These are phyloP conservation scores for Lathyrus oleraceus DNA, from an alignment of 306 rosid genomes.

Conservation along the genomic window DNA sequence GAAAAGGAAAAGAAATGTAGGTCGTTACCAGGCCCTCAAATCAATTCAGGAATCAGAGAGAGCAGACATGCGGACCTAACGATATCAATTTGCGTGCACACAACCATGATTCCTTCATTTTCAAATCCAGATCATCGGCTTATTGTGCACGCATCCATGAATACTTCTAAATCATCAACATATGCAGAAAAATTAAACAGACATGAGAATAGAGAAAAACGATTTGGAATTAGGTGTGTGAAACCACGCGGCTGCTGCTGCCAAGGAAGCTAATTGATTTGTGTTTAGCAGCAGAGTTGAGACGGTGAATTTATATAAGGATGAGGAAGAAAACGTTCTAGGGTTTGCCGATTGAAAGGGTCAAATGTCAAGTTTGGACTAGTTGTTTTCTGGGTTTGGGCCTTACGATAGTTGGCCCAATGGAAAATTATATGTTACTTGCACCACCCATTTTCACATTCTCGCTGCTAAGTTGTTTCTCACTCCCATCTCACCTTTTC, in stretches of 20 bases:
- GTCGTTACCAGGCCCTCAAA: constrained; percentile 12
- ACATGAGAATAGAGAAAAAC: too few relatives aligned
- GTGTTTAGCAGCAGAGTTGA: too few relatives aligned
- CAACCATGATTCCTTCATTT: background rate
- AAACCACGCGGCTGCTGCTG: too few relatives aligned
- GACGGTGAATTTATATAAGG: too few relatives aligned
- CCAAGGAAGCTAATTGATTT: too few relatives aligned
- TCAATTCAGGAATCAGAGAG: background rate
- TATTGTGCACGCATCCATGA: background rate
- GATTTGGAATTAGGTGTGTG: too few relatives aligned
- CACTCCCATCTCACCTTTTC: too few relatives aligned
- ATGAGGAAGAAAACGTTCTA: too few relatives aligned
- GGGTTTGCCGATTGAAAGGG: too few relatives aligned
- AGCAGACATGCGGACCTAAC: constrained; percentile 4
- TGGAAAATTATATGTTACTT: background rate
- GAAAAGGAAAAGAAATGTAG: background rate
- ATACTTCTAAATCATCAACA: too few relatives aligned
- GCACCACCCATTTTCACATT: background rate
- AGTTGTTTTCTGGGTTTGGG: background rate
- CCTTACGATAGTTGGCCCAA: background rate
- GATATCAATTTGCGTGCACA: background rate
- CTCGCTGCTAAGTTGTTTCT: background rate
- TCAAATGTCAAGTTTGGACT: too few relatives aligned
- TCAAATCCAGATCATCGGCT: background rate
- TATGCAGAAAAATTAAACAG: too few relatives aligned